Evolutionary conservation across 208 protist genomes (phyloP).

Genomic region (Strigomonas oncopelti): DNA sequence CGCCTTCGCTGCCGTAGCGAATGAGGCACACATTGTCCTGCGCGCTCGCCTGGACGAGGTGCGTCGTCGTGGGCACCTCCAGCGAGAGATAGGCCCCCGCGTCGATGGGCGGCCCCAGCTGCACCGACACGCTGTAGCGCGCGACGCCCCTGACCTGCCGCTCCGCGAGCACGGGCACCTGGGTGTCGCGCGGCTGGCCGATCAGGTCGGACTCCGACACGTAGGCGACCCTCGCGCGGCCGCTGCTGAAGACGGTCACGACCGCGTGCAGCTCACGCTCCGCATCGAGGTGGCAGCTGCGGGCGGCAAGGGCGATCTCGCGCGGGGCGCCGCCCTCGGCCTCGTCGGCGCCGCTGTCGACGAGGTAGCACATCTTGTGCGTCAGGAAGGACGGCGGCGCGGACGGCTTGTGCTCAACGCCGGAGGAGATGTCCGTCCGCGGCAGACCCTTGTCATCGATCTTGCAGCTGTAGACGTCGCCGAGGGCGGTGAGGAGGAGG

Average conservation of each 20-base stretch:
- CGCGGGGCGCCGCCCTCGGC: not conserved
- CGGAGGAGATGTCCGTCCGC: constrained; percentile 4
- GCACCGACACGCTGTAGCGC: constrained; percentile 21
- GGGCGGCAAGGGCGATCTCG: constrained; percentile 42
- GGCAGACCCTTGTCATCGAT: constrained; percentile 39
- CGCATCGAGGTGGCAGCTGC: constrained; percentile 45
- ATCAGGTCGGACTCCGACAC: constrained; percentile 71
- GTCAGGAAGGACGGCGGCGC: constrained; percentile 2
- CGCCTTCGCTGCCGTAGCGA: constrained; percentile 30
- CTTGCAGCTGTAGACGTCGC: constrained; percentile 68
- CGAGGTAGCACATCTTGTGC: not conserved
- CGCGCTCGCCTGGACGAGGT: constrained; percentile 32
- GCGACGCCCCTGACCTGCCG: not conserved
- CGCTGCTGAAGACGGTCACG: constrained; percentile 45
- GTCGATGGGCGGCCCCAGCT: constrained; percentile 18
- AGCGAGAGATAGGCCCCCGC: constrained; percentile 21
- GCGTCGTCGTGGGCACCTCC: constrained; percentile 26
- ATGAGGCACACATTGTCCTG: constrained; percentile 58
- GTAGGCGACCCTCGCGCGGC: constrained; percentile 40
- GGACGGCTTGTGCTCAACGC: not conserved
- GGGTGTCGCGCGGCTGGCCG: constrained; percentile 21
- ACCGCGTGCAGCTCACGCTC: constrained; percentile 69
- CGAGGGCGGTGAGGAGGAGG: constrained; percentile 56
- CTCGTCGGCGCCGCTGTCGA: constrained; percentile 2
- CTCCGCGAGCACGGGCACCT: constrained; percentile 2